These are phyloP conservation scores for Termitomyces heimii DNA, from an alignment of 768 basidiomycete species.

Conservation along the genomic window DNA sequence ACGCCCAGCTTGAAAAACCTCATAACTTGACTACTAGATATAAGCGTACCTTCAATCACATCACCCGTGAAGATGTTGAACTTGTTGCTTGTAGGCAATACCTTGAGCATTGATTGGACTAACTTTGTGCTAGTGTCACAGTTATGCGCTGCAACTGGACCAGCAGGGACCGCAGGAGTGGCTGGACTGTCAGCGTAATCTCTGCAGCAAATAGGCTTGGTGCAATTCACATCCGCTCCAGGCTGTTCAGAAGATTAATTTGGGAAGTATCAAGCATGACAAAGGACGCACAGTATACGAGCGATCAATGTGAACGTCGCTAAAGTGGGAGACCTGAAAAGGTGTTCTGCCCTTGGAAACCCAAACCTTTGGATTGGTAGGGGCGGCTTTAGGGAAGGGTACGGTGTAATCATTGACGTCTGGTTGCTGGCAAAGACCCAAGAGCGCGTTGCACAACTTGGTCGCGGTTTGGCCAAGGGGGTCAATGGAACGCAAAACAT, in stretches of 20 bases:
- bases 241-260: slow-evolving; percentile 22
- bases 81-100: slow-evolving; percentile 30
- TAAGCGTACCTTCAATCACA: slow-evolving; percentile 46
- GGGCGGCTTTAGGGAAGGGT: slow-evolving; percentile 37
- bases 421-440: slow-evolving; percentile 49
- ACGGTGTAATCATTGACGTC: slow-evolving; percentile 37
- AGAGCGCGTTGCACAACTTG: slow-evolving; percentile 47
- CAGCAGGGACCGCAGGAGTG: slow-evolving; percentile 37
- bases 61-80: slow-evolving; percentile 65
- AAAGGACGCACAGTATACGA: slow-evolving; percentile 37
- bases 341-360: slow-evolving; percentile 33
- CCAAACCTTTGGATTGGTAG: slow-evolving; percentile 27
- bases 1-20: background rate
- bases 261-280: background rate
- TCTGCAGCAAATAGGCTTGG: slow-evolving; percentile 60
- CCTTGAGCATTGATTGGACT: slow-evolving; percentile 43
- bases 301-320: slow-evolving; percentile 59
- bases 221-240: slow-evolving; percentile 50
- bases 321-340: slow-evolving; percentile 55
- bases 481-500: slow-evolving; percentile 45
- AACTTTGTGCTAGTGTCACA: slow-evolving; percentile 50
- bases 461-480: slow-evolving; percentile 41
- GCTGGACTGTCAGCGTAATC: slow-evolving; percentile 35
- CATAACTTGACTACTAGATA: background rate
- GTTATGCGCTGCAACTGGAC: slow-evolving; percentile 38